Conservation (phyloP, 106 monocot genomes). For the Apostasia shenzhenica region DNA sequence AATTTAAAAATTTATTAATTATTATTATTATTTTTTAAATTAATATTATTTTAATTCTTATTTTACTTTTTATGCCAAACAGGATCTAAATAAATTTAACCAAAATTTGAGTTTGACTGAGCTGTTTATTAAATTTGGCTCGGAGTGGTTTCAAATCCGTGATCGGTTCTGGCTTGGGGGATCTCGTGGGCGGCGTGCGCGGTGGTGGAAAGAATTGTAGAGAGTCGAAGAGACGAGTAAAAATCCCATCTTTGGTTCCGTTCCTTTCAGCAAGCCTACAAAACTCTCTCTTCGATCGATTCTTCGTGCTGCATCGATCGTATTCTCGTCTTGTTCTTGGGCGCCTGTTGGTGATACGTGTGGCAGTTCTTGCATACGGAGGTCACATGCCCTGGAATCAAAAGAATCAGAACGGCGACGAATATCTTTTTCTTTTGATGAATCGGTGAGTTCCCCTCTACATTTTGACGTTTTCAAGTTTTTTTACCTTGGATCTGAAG, state of each 20-base stretch:
- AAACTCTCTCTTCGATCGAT: not conserved
- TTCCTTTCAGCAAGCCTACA: not conserved
- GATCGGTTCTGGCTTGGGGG: constrained; percentile 6
- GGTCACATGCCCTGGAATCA: not conserved
- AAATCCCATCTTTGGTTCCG: not conserved
- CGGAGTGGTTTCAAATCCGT: constrained; percentile 9
- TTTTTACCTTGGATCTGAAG: not conserved
- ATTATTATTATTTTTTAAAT: too few species aligned
- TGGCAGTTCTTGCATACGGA: not conserved
- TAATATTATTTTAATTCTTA: too few species aligned
- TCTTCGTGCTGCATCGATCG: not conserved
- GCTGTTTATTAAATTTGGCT: constrained; percentile 12
- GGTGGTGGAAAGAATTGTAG: not conserved
- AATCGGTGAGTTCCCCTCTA: constrained; percentile 7
- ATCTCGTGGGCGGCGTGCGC: not conserved
- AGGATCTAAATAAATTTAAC: too few species aligned
- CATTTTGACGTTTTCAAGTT: not conserved
- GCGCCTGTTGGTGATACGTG: constrained; percentile 1
- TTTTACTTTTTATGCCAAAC: too few species aligned
- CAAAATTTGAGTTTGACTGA: too few species aligned
- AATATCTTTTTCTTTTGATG: constrained; percentile 8
- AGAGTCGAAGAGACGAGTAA: not conserved
- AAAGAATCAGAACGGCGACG: not conserved
- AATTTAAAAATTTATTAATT: too few species aligned
- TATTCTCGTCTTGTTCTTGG: not conserved